Evolutionary conservation across 768 basidiomycete species (phyloP), one percentile per base, ranked within the genome.

Genomic region (Boletus eberwhitei): DNA sequence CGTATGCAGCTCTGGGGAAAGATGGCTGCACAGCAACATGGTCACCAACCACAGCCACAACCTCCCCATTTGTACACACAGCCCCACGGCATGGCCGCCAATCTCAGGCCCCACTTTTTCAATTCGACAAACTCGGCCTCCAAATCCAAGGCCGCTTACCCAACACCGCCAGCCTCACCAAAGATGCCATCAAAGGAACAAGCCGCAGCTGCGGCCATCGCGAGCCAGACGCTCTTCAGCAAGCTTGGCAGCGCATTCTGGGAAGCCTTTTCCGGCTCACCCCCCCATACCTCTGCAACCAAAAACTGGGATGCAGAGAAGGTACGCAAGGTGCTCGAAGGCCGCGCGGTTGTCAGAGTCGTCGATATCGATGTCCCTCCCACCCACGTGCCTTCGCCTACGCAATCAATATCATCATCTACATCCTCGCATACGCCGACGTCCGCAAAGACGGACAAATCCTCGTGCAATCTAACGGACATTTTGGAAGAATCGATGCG

Each of bases 1-100:
- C 82, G 93, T 39, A 93, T 93, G 89, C 93, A 96, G 57, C 77
- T 97, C 0, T 96, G 93, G 94, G 83, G 86, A 34, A 83, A 88
- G 73, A 90, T 96, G 84, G 92, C 92, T 0, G 79, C 84, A 32
- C 91, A 92, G 60, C 87, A 82, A 50, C 67, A 59, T 55, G 70
- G 48, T 48, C 72, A 72, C 8, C 77, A 78, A 0, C 66, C 74
- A 55, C 80, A 75, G 58, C 60, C 76, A 40, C 48, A 67, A 42
- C 46, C 41, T 3, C n/a, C n/a, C n/a, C 52, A 56, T 5, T 40
- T 48, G 53, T 62, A 62, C 56, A 63, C 59, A 44, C 62, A 59
- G 52, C 66, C 66, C 4, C 53, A 71, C 0, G 75, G 77, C 5
- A 67, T 82, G 31, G 77, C 80, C 1, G 65, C 70, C 9, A 66